Evolutionary conservation across 2,329 filamentous ascomycete species (phyloP).

Genomic region (Chrysosporium queenslandicum): DNA sequence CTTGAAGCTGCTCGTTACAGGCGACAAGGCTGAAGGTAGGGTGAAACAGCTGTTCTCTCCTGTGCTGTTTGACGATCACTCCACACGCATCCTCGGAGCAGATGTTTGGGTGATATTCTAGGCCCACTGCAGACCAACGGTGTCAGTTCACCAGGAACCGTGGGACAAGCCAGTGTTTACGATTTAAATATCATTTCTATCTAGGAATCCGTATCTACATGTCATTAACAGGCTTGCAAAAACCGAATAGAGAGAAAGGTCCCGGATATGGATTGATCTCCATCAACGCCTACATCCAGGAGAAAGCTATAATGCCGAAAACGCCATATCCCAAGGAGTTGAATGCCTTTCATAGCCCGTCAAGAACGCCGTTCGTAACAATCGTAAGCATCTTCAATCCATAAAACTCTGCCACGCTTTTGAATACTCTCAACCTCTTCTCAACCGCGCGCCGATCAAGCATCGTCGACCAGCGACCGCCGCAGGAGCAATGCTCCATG

Average conservation of each 20-base stretch:
- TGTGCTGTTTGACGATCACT: not conserved
- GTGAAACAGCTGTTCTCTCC: not conserved
- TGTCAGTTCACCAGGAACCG: not conserved
- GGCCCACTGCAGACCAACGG: not conserved
- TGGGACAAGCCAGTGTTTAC: not conserved
- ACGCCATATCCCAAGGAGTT: not conserved
- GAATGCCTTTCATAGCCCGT: slow-evolving; percentile 29
- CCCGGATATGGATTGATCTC: too few species aligned
- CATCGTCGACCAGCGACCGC: slow-evolving; percentile 70
- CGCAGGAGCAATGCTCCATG: slow-evolving; percentile 92
- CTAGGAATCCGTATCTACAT: not conserved
- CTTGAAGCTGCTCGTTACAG: not conserved
- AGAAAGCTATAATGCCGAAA: not conserved
- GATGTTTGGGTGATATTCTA: not conserved
- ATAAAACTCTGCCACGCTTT: slow-evolving; percentile 67
- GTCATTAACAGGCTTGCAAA: slow-evolving; percentile 3
- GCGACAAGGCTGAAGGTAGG: not conserved
- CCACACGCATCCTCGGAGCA: not conserved
- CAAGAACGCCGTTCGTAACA: slow-evolving; percentile 58
- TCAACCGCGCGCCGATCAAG: slow-evolving; percentile 57
- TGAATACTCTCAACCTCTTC: slow-evolving; percentile 58
- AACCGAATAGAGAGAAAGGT: too few species aligned
- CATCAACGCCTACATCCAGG: not conserved
- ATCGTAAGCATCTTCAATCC: slow-evolving; percentile 68
- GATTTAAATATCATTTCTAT: not conserved